phyloP scores from a whole-genome alignment of 768 basidiomycete species.

The Pleurotus tuoliensis region DNA sequence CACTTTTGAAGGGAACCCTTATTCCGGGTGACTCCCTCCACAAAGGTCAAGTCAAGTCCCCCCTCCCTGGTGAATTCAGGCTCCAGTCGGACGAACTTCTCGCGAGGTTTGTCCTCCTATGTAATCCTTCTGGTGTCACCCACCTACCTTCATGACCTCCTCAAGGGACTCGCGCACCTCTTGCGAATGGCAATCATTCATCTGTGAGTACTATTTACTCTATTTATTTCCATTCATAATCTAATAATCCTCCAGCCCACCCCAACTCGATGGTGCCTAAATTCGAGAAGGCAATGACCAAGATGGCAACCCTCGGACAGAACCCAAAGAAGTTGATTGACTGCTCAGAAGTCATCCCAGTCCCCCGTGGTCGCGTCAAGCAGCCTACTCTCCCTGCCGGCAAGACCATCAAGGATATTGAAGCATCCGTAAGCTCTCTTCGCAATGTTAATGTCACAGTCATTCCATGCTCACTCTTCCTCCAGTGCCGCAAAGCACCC shows the following conservation, averaged over 20 bases:
- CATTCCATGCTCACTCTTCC: not conserved
- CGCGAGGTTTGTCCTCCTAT: constrained; percentile 17
- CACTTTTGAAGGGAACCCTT: constrained; percentile 19
- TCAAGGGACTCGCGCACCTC: constrained; percentile 23
- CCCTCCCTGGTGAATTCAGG: constrained; percentile 25
- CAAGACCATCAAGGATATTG: constrained; percentile 22
- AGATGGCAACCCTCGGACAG: constrained; percentile 28
- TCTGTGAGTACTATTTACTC: constrained; percentile 15
- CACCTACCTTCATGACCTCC: not conserved
- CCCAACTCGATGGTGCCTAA: constrained; percentile 19
- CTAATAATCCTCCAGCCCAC: constrained; percentile 12
- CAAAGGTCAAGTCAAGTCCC: constrained; percentile 18
- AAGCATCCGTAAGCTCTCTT: constrained; percentile 20
- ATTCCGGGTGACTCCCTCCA: constrained; percentile 22
- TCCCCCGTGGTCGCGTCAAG: constrained; percentile 11
- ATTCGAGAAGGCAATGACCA: constrained; percentile 29
- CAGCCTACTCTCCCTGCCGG: constrained; percentile 24
- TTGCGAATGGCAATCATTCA: constrained; percentile 36
- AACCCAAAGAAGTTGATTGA: constrained; percentile 18
- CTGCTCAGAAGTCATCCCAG: constrained; percentile 24
- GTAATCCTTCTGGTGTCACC: not conserved
- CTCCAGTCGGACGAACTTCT: constrained; percentile 24
- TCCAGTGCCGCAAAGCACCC: constrained; percentile 17
- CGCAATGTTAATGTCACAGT: not conserved
- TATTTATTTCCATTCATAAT: not conserved